Percentiles rank a stretch among this genome's conserved stretches.
These are phyloP conservation scores for Cinnamomum chago DNA, from an alignment of 164 flowering plant species.

Conservation along the genomic window DNA sequence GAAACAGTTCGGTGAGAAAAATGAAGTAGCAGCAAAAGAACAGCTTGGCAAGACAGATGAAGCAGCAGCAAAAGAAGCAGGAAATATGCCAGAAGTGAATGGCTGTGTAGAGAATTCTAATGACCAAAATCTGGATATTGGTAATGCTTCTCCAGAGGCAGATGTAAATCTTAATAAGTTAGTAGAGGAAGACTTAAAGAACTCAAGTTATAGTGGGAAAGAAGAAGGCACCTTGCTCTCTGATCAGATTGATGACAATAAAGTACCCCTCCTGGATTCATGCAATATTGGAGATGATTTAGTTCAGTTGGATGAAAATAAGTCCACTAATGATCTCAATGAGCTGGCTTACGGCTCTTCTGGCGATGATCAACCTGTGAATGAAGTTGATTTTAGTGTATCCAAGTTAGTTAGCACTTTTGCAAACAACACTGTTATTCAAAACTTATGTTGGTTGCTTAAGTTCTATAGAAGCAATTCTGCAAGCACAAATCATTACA, in stretches of 20 bases:
- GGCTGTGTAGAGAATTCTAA: slow-evolving; percentile 10
- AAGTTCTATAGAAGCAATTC: slow-evolving; percentile 83
- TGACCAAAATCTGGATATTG: slow-evolving; percentile 17
- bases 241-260: slow-evolving; percentile 28
- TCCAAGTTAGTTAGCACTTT: slow-evolving; percentile 61
- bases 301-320: slow-evolving; percentile 19
- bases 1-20: slow-evolving; percentile 24
- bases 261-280: slow-evolving; percentile 10
- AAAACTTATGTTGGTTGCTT: slow-evolving; percentile 88
- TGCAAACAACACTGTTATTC: slow-evolving; percentile 60
- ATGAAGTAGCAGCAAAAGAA: slow-evolving; percentile 10
- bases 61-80: slow-evolving; percentile 12
- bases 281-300: slow-evolving; percentile 16
- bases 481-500: slow-evolving; percentile 57
- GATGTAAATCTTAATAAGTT: slow-evolving; percentile 13
- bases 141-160: slow-evolving; percentile 21
- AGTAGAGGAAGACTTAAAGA: slow-evolving; percentile 11
- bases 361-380: slow-evolving; percentile 49
- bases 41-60: slow-evolving; percentile 24
- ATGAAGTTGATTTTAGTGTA: slow-evolving; percentile 83
- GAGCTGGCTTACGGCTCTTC: slow-evolving; percentile 47
- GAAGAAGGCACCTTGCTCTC: slow-evolving; percentile 14
- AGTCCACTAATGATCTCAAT: slow-evolving; percentile 16
- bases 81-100: slow-evolving; percentile 17
- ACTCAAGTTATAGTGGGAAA: slow-evolving; percentile 24